Conservation (phyloP, 2,329 filamentous ascomycete genomes). For the Pezicula radicicola region DNA sequence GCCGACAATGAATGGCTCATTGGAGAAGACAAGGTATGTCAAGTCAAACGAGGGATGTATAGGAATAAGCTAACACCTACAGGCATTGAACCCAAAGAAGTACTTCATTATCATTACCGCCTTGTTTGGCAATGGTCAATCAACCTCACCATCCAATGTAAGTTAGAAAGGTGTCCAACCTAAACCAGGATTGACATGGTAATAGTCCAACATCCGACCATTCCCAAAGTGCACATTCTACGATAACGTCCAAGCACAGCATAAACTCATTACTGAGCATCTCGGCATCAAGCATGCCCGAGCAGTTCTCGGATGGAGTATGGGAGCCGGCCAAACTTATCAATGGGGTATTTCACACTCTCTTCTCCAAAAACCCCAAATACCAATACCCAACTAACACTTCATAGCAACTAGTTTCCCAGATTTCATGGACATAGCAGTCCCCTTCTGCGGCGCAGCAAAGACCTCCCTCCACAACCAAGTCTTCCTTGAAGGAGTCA, state of each 20-base stretch:
- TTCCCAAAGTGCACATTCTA: constrained; percentile 64
- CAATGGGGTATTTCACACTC: constrained; percentile 50
- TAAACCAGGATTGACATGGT: background rate
- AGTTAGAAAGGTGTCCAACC: background rate
- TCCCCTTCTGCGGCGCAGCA: constrained; percentile 65
- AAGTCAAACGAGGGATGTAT: no score
- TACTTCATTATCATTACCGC: constrained; percentile 69
- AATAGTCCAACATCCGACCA: constrained; percentile 41
- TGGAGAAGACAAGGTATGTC: constrained; percentile 16
- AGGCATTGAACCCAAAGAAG: constrained; percentile 57
- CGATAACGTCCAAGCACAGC: constrained; percentile 67
- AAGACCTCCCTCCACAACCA: constrained; percentile 65
- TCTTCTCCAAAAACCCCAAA: constrained; percentile 2
- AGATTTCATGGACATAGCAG: constrained; percentile 61
- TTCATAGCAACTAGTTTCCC: constrained; percentile 11
- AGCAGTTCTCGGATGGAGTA: constrained; percentile 67
- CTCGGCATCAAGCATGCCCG: constrained; percentile 57
- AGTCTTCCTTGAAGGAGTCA: constrained; percentile 65
- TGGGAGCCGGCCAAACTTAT: constrained; percentile 66
- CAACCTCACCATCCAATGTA: constrained; percentile 62
- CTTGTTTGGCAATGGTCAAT: constrained; percentile 67
- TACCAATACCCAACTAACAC: background rate
- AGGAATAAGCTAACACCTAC: background rate
- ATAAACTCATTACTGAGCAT: constrained; percentile 62
- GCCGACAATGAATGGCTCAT: constrained; percentile 74